Base-by-base conservation (phyloP, 208 protist species). In the Angomonas ambiguus region DNA sequence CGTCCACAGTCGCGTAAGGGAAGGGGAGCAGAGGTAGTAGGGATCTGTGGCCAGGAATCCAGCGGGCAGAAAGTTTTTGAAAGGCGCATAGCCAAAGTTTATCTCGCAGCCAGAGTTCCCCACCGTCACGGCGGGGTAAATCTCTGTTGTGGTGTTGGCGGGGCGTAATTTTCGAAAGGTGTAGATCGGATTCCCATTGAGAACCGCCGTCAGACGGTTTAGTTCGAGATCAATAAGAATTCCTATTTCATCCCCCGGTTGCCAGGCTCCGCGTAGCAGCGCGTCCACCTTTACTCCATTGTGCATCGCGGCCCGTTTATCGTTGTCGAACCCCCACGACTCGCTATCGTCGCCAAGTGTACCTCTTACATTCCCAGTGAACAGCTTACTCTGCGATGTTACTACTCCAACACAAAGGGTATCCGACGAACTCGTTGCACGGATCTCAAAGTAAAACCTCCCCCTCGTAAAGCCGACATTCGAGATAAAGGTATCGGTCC, bases 381-480 rank as follows among this genome's bases (percentile, higher is more conserved):
- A 45, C 58, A 41, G 68, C 6, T 55, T 51, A 33, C 34, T 71
- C 30, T 65, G 67, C 45, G 79, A 75, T n/a, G 86, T 91, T 8
- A 82, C 73, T 35, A 89, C 76, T 20, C 87, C 93, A 4, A 96
- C 77, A 25, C 69, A 22, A 30, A 88, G 55, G 55, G 69, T 77
- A 10, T 62, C 34, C 27, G 30, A 16, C 2, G 4, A 20, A 51
- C 71, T 51, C 2, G 79, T 79, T 27, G 96, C 69, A 38, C 76
- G 77, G 13, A 94, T 79, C 65, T 97, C 93, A 81, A 90, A 97
- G 69, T 96, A 97, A 55, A 92, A 88, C 2, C 80, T 67, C 11
- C 93, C 93, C 20, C 45, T 68, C 2, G 71, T 81, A 71, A 94
- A 87, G 51, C 92, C 90, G 31, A 92, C 72, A 53, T 49, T 86